These are phyloP conservation scores for Gleditsia sinensis DNA, from an alignment of 306 rosid genomes.

Conservation along the genomic window DNA sequence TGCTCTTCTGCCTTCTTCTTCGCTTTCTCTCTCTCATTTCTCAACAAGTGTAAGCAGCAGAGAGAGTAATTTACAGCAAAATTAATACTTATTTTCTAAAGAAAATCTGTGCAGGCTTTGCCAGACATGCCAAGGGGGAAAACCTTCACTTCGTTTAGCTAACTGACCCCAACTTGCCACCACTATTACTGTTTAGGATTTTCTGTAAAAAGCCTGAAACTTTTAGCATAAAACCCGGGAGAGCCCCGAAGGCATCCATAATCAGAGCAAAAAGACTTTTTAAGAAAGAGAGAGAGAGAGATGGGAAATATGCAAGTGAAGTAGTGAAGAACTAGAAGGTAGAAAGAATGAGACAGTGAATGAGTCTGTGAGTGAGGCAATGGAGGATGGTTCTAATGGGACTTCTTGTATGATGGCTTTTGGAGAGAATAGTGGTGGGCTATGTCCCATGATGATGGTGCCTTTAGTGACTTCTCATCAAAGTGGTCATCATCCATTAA, in stretches of 20 bases:
- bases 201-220: constrained; percentile 69
- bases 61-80: background rate
- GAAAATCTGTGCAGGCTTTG: constrained; percentile 47
- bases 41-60: background rate
- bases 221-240: constrained; percentile 92
- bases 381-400: constrained; percentile 59
- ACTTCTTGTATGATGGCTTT: constrained; percentile 58
- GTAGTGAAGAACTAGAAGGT: background rate
- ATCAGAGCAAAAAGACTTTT: background rate
- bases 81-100: constrained; percentile 42
- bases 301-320: background rate
- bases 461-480: constrained; percentile 66
- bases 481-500: constrained; percentile 42
- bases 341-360: constrained; percentile 23
- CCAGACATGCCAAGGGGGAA: constrained; percentile 39
- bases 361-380: constrained; percentile 7
- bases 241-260: constrained; percentile 33
- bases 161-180: constrained; percentile 35
- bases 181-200: constrained; percentile 56
- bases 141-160: constrained; percentile 34
- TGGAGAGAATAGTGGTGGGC: constrained; percentile 68
- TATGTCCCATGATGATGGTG: constrained; percentile 77
- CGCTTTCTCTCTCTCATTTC: background rate
- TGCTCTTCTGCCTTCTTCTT: constrained; percentile 4
- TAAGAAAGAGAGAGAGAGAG: constrained; percentile 6